These are phyloP conservation scores for Starmerella cellae DNA, from an alignment of 805 yeast species.

Conservation along the genomic window DNA sequence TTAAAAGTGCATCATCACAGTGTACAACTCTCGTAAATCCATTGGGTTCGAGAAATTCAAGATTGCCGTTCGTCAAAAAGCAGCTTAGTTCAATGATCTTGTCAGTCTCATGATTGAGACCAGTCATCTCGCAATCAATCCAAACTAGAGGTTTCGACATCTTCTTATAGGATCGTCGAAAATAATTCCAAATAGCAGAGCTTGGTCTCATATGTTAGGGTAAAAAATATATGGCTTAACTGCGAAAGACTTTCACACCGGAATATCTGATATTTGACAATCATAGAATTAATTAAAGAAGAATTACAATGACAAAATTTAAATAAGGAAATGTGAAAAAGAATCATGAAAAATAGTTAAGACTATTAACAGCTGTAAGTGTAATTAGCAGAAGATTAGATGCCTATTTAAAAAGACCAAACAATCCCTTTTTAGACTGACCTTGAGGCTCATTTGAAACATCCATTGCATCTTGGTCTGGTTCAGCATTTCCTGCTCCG, in stretches of 20 bases:
- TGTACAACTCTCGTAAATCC: conserved; percentile 79
- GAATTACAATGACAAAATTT: no score
- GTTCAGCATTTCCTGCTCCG: not conserved
- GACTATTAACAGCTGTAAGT: no score
- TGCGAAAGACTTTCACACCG: no score
- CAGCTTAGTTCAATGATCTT: conserved; percentile 86
- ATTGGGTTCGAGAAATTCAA: conserved; percentile 47
- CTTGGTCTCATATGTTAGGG: not conserved
- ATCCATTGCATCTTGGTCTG: no score
- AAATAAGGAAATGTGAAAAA: not conserved
- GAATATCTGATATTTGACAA: no score
- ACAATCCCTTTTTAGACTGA: not conserved
- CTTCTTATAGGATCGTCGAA: not conserved
- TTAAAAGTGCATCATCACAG: conserved; percentile 46
- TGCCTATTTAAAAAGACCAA: not conserved
- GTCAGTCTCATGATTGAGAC: conserved; percentile 60
- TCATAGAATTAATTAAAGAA: no score
- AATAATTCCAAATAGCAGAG: not conserved
- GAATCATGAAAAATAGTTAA: not conserved
- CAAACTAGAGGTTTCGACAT: conserved; percentile 45
- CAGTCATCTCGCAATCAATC: conserved; percentile 99
- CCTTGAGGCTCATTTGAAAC: not conserved
- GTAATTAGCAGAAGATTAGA: no score
- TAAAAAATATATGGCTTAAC: no score
- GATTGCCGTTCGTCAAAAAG: conserved; percentile 69